phyloP scores from a whole-genome alignment of 2,329 filamentous ascomycete genomes.

The Nothopassalora personata region DNA sequence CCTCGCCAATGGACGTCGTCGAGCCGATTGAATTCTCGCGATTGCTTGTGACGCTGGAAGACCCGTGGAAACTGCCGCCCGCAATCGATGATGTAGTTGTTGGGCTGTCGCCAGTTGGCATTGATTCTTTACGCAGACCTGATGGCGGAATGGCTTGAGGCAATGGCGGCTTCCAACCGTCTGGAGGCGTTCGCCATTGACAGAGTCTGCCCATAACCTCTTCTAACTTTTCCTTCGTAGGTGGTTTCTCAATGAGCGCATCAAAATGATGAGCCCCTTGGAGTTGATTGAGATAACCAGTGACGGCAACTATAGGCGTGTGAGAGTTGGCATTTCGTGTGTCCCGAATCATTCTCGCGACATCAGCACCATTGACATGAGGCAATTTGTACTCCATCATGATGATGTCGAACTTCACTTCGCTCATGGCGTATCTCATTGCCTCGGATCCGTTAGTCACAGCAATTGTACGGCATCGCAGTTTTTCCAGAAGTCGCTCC shows the following conservation, averaged over 20 bases:
- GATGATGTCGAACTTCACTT: slow-evolving; percentile 98
- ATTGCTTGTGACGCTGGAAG: slow-evolving; percentile 1
- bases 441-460: slow-evolving; percentile 87
- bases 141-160: slow-evolving; percentile 51
- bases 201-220: slow-evolving; percentile 84
- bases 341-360: slow-evolving; percentile 95
- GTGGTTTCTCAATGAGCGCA: slow-evolving; percentile 91
- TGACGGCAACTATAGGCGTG: slow-evolving; percentile 93
- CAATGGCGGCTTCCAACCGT: slow-evolving; percentile 45
- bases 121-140: slow-evolving; percentile 59
- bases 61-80: not conserved
- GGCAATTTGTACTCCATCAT: slow-evolving; percentile 96
- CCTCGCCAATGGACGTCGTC: slow-evolving; percentile 75
- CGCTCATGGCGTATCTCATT: slow-evolving; percentile 87
- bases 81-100: slow-evolving; percentile 63
- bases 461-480: slow-evolving; percentile 88
- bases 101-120: slow-evolving; percentile 71
- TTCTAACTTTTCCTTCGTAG: slow-evolving; percentile 82
- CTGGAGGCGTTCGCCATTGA: slow-evolving; percentile 81
- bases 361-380: slow-evolving; percentile 89
- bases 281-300: slow-evolving; percentile 94
- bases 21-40: slow-evolving; percentile 86
- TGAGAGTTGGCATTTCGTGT: slow-evolving; percentile 92
- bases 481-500: slow-evolving; percentile 93
- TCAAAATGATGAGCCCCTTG: slow-evolving; percentile 95